Conservation (phyloP, 2,329 filamentous ascomycete genomes). For the Didymella pomorum region DNA sequence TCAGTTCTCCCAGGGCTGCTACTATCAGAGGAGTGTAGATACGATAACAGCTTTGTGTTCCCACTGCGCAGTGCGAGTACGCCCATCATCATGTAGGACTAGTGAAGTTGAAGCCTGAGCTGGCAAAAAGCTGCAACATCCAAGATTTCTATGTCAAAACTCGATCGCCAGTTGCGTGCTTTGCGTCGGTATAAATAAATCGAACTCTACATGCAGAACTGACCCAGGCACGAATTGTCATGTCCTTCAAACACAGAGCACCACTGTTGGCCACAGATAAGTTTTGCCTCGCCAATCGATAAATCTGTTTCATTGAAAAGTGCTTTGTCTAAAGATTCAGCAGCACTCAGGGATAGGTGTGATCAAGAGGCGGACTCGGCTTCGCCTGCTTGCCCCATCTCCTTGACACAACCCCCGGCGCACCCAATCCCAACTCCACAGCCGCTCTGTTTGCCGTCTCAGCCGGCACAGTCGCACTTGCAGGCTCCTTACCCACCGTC, state of each 20-base stretch:
- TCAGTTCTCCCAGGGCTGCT: not conserved
- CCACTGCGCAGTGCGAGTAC: not conserved
- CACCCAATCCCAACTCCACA: not conserved
- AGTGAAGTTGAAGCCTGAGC: no score
- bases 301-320: no score
- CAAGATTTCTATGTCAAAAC: no score
- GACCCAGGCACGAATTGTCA: no score
- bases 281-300: no score
- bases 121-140: no score
- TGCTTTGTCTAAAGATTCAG: not conserved
- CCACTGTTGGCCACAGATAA: no score
- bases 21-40: not conserved
- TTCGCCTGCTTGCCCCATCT: not conserved
- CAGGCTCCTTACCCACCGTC: not conserved
- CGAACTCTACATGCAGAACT: no score
- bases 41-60: not conserved
- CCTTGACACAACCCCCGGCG: not conserved
- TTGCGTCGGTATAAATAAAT: no score
- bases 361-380: not conserved
- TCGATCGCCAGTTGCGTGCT: no score
- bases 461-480: not conserved
- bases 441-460: not conserved
- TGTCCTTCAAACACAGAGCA: no score
- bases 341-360: not conserved
- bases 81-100: no score